These are phyloP conservation scores for Citrus trifoliata DNA, from an alignment of 345 rosid species.

Conservation along the genomic window DNA sequence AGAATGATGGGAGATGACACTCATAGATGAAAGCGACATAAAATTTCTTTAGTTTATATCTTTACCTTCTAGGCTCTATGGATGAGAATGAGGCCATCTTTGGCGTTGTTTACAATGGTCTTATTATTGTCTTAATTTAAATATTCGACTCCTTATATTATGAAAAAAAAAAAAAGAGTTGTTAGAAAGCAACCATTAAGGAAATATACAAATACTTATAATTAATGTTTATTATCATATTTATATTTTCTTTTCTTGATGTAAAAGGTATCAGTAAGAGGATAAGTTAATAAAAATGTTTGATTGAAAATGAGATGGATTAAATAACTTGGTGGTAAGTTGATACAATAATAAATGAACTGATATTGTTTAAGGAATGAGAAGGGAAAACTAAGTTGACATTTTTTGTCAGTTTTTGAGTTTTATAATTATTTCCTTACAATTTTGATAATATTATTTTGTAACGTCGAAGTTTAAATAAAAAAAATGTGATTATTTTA, in stretches of 20 bases:
- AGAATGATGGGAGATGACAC: not conserved
- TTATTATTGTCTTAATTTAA: not conserved
- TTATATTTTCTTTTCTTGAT: not conserved
- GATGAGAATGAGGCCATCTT: constrained; percentile 12
- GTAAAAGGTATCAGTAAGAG: no score
- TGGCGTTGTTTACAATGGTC: constrained; percentile 11
- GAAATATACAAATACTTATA: not conserved
- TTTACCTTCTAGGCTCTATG: not conserved
- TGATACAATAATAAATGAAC: not conserved
- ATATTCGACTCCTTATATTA: not conserved
- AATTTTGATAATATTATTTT: no score
- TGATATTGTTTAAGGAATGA: not conserved
- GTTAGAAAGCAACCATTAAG: not conserved
- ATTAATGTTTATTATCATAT: not conserved
- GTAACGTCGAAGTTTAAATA: fast-evolving
- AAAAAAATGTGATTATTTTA: no score
- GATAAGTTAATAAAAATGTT: no score
- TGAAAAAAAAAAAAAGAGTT: not conserved
- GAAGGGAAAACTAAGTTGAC: not conserved
- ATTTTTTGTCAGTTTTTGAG: no score
- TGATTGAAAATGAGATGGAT: fast-evolving
- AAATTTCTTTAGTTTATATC: not conserved
- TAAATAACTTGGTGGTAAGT: not conserved
- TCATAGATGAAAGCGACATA: not conserved
- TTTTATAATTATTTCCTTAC: no score